Evolutionary conservation across 768 basidiomycete genomes (phyloP), one percentile per base, ranked within the genome.

Genomic region (Pleurotus tuoliensis): DNA sequence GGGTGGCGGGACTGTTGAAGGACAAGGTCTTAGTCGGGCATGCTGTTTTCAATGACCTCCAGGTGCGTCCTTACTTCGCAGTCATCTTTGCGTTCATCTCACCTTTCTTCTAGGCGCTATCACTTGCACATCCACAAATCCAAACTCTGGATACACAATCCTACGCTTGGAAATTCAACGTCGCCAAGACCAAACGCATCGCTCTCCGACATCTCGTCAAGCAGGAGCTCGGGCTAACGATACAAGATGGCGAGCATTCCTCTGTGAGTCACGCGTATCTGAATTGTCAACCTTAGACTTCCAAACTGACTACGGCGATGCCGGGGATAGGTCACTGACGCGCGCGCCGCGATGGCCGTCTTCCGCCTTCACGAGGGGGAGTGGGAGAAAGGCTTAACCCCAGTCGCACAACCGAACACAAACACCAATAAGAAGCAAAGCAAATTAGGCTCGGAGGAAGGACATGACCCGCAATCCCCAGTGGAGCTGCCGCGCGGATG

Each of bases 281-380:
- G 30, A 11, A 2, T 9, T 9, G 30, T 34, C 11, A 8, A 0
- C 1, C 8, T 11, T 3, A 34, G 30, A 34, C 30, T 34, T 8
- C 11, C 9, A 2, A 11, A 34, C 30, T 34, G 30, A 34, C 11
- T 9, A 34, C 8, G 30, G 8, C 3, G 30, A 34, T 34, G 30
- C 8, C 30, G 1, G 30, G 9, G 53, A 22, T 57, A 97, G 95
- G 86, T 98, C 5, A 90, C 83, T 15, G 95, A 98, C 66, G 94
- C 95, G 0, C 81, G 95, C 50, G 96, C 95, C 0, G 91, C 94
- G 0, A 97, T 99, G 93, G 95, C 93, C 0, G 75, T 98, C 40
- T 98, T 90, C 68, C 81, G 94, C 5, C 66, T 95, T 13, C 80
- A 94, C 69, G 86, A 89, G 62, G 84, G 83, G 52, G 78, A 83